Base-by-base conservation (phyloP, 768 basidiomycete genomes). In the Russula ochroleuca region DNA sequence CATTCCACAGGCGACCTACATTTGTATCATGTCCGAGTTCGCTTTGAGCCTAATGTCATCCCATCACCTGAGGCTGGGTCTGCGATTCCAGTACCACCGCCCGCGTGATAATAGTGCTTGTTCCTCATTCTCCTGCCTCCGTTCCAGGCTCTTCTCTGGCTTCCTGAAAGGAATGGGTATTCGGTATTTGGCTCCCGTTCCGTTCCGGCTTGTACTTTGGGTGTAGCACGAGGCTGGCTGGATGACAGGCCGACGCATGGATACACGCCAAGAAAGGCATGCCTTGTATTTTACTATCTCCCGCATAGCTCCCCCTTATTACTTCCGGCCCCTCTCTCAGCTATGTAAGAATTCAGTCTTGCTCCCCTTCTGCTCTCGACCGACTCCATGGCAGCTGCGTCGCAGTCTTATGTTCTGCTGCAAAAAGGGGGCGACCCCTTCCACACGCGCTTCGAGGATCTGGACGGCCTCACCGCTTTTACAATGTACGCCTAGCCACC, bases 351-450 rank as follows among this genome's bases (percentile, higher is more conserved):
- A 21, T 15, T 37, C 28, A 38, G 49, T 47, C 49, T 21, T 28
- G 28, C 62, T 47, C 62, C 38, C 23, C 50, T 55, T 48, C 55
- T 52, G 28, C 28, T 28, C 28, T 28, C 28, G 28, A 67, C 66
- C 57, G 66, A 62, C 65, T 57, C 7, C 40, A 49, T 62, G 54
- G 53, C 54, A 63, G 78, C n/a, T n/a, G n/a, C 79, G 78, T 63
- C 77, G 11, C 68, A 67, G 51, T 58, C 78, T 33, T 80, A 82
- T 66, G 73, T 82, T 31, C 81, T 90, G 55, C 76, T 84, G 56
- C 87, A 90, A 71, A 86, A 79, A 69, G 85, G 83, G n/a, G 76
- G 79, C 52, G 82, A 90, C 70, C 83, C 83, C 0, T 83, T 86
- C 73, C 79, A 78, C 49, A 81, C 83, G 59, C 74, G 74, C 37